Base-by-base conservation (phyloP, 2,329 filamentous ascomycete species). In the Colletotrichum sp. region DNA sequence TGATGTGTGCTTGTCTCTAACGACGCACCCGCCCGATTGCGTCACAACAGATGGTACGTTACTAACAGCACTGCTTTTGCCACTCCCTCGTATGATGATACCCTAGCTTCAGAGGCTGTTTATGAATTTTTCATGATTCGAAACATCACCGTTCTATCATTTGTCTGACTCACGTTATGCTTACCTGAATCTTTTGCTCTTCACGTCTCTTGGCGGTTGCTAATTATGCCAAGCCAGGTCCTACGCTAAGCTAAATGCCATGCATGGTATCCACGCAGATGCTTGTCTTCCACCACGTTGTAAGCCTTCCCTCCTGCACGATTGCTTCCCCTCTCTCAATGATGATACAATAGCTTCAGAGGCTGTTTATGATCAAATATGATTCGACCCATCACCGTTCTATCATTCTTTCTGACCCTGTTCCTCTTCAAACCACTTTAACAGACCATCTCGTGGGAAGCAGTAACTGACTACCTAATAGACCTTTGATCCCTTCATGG, bases 281-380 rank as follows among this genome's bases (percentile, higher is more conserved):
- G 16, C 27, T 13, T 21, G 57, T 21, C 12, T 34, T 13, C n/a
- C 16, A 21, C 13, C 31, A 21, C n/a, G n/a, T 36, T 36, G 80
- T 82, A 81, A 66, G 78, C 27, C n/a, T 47, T 16, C 15, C 13
- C 21, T 8, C 78, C 76, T 8, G 4, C 61, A n/a, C 21, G 62
- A 43, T 27, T 29, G 9, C 12, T 6, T 29, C 7, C 31, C 36
- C 24, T 29, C 64, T 61, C 34, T 38, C 67, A 72, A 83, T 85
- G 84, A 86, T 86, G 84, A 85, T 80, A 80, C 51, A 55, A 27
- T 76, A 72, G 79, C 78, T 78, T 83, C 83, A 85, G 85, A 86
- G 84, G 85, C 85, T 86, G 85, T 86, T 86, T 86, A 86, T 86
- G 85, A 86, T 82, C 77, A 33, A 21, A 57, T 24, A 76, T 85